These are phyloP conservation scores for Fusarium multiceps DNA, from an alignment of 2,329 filamentous ascomycete genomes.

Conservation along the genomic window DNA sequence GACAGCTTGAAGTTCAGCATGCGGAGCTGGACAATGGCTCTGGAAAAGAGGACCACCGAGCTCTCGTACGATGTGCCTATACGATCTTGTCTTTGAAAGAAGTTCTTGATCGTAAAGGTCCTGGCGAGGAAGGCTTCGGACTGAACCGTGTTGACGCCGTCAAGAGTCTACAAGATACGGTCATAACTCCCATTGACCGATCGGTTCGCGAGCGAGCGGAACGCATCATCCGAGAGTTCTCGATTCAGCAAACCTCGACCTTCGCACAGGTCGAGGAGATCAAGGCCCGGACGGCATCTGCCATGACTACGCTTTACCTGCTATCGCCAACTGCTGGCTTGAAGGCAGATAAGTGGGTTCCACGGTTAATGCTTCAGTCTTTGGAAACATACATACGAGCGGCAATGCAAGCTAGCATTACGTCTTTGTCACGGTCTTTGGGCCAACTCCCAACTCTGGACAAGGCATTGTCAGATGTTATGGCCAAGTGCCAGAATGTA, in stretches of 20 bases:
- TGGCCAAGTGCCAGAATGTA: slow-evolving; percentile 87
- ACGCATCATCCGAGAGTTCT: slow-evolving; percentile 85
- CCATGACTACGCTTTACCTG: slow-evolving; percentile 81
- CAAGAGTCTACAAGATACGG: slow-evolving; percentile 73
- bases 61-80: slow-evolving; percentile 83
- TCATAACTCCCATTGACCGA: slow-evolving; percentile 78
- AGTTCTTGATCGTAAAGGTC: slow-evolving; percentile 73
- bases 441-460: slow-evolving; percentile 85
- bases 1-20: slow-evolving; percentile 89
- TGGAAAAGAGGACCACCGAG: slow-evolving; percentile 77
- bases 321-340: slow-evolving; percentile 74
- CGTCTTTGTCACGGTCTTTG: slow-evolving; percentile 78
- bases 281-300: slow-evolving; percentile 77
- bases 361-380: slow-evolving; percentile 77
- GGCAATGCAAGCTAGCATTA: slow-evolving; percentile 80
- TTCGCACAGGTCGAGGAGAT: slow-evolving; percentile 78
- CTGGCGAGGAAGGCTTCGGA: slow-evolving; percentile 80
- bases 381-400: slow-evolving; percentile 86
- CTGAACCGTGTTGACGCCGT: slow-evolving; percentile 80
- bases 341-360: slow-evolving; percentile 68
- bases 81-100: slow-evolving; percentile 81
- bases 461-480: slow-evolving; percentile 82
- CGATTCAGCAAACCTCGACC: slow-evolving; percentile 68
- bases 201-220: slow-evolving; percentile 79
- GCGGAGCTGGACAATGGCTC: slow-evolving; percentile 63